Evolutionary conservation across 2,329 filamentous ascomycete genomes (phyloP), one percentile per base, ranked within the genome.

Genomic region (Zymoseptoria pseudotritici): DNA sequence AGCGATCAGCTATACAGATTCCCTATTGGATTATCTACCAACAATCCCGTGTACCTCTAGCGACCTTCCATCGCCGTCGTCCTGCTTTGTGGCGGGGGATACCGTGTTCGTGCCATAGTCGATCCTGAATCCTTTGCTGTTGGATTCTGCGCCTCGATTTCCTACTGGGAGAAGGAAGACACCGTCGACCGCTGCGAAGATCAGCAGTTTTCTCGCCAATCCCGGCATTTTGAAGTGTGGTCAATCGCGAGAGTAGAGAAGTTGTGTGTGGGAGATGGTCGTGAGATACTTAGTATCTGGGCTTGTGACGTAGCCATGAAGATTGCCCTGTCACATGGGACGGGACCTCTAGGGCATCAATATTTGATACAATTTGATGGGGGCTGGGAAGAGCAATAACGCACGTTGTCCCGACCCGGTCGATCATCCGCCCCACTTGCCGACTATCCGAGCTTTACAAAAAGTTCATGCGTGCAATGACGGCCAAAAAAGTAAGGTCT

Each of bases 151-250:
- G 70, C 75, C 73, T 69, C 85, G 73, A 66, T 78, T 71, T 19
- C 83, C 80, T 29, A 88, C 77, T 24, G 89, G 87, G 69, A 94
- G 90, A 52, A 97, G 81, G 64, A 96, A 79, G 56, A 97, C 81
- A 59, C 91, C 91, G 70, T 97, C 91, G 57, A 87, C 84, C 24
- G 90, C 86, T 58, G 91, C 90, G 74, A 67, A 71, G 66, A 96
- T 85, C 65, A 91, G 73, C 58, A 96, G 78, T 76, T 94, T 95
- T 72, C 89, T 88, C 61, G 89, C 86, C 62, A 96, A 78, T 65
- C 83, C 82, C 58, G 90, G 87, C 91, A 95, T 94, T 10, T 55
- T 55, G 42, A 2, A 36, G 11, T 21, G 22, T 50, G 52, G 5
- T 46, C 1, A 2, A 17, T 42, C 22, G 21, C 2, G 21, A 22